Conservation (phyloP, 768 basidiomycete species). For the Hortiboletus campestris region DNA sequence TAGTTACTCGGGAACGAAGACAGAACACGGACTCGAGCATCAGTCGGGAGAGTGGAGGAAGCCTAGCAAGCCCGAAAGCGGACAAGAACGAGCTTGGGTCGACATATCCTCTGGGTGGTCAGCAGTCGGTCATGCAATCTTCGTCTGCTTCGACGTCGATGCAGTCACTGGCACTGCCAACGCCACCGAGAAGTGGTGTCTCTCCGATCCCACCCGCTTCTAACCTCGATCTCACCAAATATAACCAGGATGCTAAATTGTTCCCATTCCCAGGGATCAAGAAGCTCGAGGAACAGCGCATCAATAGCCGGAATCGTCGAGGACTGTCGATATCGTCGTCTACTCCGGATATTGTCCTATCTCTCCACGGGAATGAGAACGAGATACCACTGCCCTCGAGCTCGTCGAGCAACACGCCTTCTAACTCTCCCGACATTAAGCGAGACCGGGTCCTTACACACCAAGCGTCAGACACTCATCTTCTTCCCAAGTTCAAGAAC, state of each 20-base stretch:
- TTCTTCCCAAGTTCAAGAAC: constrained; percentile 52
- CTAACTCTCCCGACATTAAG: constrained; percentile 47
- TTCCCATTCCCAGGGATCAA: constrained; percentile 90
- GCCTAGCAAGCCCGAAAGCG: constrained; percentile 59
- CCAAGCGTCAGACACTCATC: constrained; percentile 66
- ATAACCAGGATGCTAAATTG: constrained; percentile 67
- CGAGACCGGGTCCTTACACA: constrained; percentile 66
- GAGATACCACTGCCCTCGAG: constrained; percentile 42
- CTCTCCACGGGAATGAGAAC: constrained; percentile 45
- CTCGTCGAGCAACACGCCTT: constrained; percentile 50
- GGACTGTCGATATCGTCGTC: constrained; percentile 49
- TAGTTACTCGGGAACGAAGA: constrained; percentile 61
- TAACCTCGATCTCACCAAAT: constrained; percentile 67
- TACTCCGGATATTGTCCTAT: constrained; percentile 46
- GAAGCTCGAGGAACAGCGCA: constrained; percentile 69
- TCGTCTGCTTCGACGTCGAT: constrained; percentile 66
- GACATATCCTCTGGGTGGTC: constrained; percentile 42
- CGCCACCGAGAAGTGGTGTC: constrained; percentile 52
- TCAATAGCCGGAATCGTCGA: constrained; percentile 50
- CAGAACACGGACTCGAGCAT: constrained; percentile 71
- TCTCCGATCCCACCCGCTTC: constrained; percentile 81
- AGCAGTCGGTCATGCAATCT: constrained; percentile 57
- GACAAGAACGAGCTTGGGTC: constrained; percentile 47
- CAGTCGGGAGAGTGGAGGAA: constrained; percentile 75
- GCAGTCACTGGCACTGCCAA: constrained; percentile 57